These are phyloP conservation scores for Garcia nutans DNA, from an alignment of 345 rosid genomes.

Conservation along the genomic window DNA sequence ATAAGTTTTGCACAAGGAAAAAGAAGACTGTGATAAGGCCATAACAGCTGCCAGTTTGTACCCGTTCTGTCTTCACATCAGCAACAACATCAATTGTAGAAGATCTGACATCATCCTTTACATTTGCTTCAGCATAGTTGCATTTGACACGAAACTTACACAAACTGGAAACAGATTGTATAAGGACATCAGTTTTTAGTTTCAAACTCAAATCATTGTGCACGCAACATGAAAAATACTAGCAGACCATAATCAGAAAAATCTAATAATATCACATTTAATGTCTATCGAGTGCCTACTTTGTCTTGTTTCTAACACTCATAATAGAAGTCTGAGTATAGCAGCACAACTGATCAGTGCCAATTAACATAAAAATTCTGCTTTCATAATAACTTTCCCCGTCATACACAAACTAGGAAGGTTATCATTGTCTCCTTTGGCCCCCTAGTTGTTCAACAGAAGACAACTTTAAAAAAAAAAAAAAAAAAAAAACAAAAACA, in stretches of 20 bases:
- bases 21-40: background rate
- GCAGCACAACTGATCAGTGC: background rate
- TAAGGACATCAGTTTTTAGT: background rate
- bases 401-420: background rate
- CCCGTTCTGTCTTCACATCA: slow-evolving; percentile 71
- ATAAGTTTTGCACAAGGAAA: background rate
- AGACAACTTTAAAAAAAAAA: no score
- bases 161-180: slow-evolving; percentile 33
- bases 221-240: background rate
- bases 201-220: background rate
- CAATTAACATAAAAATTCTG: background rate
- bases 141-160: slow-evolving; percentile 60
- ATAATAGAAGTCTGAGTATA: background rate
- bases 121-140: slow-evolving; percentile 55
- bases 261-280: background rate
- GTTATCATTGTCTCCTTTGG: background rate
- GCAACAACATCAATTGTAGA: slow-evolving; percentile 78
- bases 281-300: background rate
- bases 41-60: slow-evolving; percentile 18
- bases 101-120: slow-evolving; percentile 40
- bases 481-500: no score
- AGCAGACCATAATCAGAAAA: background rate
- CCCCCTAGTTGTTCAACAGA: background rate
- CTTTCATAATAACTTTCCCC: background rate
- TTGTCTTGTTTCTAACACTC: background rate